phyloP scores from a whole-genome alignment of 352 stramenopile species.

The Aphanomyces invadans region DNA sequence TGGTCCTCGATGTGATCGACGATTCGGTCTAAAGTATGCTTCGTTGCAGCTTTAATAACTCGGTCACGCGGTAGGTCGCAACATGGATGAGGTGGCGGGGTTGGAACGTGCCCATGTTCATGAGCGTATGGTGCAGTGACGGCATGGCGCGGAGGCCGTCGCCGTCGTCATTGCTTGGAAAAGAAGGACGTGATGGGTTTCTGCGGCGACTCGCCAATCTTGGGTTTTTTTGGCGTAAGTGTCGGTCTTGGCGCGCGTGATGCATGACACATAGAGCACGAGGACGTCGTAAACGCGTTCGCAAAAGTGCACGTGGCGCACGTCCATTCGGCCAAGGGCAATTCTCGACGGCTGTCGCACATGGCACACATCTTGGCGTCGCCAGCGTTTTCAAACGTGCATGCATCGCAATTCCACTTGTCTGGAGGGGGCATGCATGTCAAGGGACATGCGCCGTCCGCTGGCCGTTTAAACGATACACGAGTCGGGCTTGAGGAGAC shows the following conservation, averaged over 20 bases:
- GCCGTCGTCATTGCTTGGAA: not conserved
- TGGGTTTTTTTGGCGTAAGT: not conserved
- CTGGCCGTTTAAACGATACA: no score
- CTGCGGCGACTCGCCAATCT: not conserved
- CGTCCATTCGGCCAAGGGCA: not conserved
- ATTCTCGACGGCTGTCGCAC: not conserved
- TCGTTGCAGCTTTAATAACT: no score
- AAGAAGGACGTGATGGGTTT: constrained; percentile 19
- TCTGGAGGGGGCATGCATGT: no score
- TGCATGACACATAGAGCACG: constrained; percentile 4
- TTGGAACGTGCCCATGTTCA: no score
- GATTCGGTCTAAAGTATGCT: no score
- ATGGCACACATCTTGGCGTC: not conserved
- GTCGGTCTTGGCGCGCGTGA: not conserved
- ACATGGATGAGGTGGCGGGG: no score
- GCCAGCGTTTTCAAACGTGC: constrained; percentile 8
- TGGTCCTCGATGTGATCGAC: no score
- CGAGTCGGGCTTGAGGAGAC: no score
- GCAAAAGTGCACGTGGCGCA: constrained; percentile 7
- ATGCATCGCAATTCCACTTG: not conserved
- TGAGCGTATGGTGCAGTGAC: no score
- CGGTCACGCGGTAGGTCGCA: no score
- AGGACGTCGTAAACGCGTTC: not conserved
- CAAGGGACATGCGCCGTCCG: no score
- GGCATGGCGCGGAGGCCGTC: no score